Conservation (phyloP, 1,284 basidiomycete species). For the Ganoderma multipileum region DNA sequence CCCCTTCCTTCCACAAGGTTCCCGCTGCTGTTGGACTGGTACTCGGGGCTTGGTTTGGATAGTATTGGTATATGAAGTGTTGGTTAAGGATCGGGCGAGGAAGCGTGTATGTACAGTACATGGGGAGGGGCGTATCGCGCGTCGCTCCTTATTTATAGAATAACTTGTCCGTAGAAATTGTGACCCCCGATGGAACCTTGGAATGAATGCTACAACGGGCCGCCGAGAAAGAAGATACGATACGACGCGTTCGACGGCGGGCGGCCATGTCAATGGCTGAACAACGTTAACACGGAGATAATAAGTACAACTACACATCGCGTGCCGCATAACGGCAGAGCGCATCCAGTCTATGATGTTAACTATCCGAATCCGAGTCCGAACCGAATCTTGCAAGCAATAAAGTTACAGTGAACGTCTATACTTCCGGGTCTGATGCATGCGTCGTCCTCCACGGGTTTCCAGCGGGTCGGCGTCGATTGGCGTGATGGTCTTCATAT, state of each 20-base stretch:
- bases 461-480: not conserved
- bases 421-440: not conserved
- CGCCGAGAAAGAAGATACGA: too few species aligned
- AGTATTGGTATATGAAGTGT: not conserved
- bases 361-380: not conserved
- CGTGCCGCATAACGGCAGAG: not conserved
- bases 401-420: conserved; percentile 4
- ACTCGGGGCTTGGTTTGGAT: not conserved
- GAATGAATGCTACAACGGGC: too few species aligned
- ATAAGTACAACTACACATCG: not conserved
- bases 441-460: not conserved
- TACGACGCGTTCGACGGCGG: too few species aligned
- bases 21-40: not conserved
- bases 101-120: not conserved
- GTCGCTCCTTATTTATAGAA: conserved; percentile 3
- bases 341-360: not conserved
- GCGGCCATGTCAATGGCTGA: too few species aligned
- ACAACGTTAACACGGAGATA: not conserved
- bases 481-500: not conserved
- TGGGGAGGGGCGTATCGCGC: not conserved
- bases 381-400: not conserved
- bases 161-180: not conserved
- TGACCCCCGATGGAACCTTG: too few species aligned
- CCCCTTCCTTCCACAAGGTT: not conserved
- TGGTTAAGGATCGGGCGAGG: not conserved